Percentiles rank a stretch among this genome's conserved stretches.
These are phyloP conservation scores for Davidsoniella virescens DNA, from an alignment of 2,329 filamentous ascomycete species.

Conservation along the genomic window DNA sequence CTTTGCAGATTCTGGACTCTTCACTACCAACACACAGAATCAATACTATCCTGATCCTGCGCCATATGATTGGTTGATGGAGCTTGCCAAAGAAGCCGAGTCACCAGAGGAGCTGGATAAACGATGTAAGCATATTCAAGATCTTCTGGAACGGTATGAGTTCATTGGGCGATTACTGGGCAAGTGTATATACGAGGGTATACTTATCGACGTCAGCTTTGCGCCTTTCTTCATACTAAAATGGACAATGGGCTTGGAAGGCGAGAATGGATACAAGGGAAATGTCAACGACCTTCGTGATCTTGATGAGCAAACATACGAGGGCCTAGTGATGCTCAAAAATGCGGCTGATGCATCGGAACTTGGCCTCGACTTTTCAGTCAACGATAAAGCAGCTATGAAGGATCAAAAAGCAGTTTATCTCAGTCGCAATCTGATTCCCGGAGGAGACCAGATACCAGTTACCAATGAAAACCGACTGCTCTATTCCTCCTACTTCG, in stretches of 20 bases:
- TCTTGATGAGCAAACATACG: constrained; percentile 78
- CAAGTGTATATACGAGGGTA: constrained; percentile 95
- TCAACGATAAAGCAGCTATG: constrained; percentile 50
- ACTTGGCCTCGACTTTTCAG: constrained; percentile 74
- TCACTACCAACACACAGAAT: constrained; percentile 60
- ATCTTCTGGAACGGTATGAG: constrained; percentile 61
- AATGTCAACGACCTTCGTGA: constrained; percentile 89
- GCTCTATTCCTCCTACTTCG: constrained; percentile 87
- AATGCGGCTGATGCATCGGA: constrained; percentile 43
- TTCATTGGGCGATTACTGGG: constrained; percentile 87
- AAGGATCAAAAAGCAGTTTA: constrained; percentile 32
- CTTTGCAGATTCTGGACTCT: constrained; percentile 53
- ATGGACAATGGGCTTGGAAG: constrained; percentile 57
- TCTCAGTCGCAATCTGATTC: constrained; percentile 58
- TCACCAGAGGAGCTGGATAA: neutral
- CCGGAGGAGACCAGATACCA: constrained; percentile 55
- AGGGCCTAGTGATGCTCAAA: constrained; percentile 68
- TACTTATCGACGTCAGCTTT: constrained; percentile 83
- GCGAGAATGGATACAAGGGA: constrained; percentile 48
- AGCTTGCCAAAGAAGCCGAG: constrained; percentile 29
- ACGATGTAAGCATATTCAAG: neutral
- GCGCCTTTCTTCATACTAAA: constrained; percentile 92
- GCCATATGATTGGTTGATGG: constrained; percentile 51
- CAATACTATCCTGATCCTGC: constrained; percentile 76
- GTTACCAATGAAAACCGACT: constrained; percentile 88